Evolutionary conservation across 352 stramenopile genomes (phyloP).

Genomic region (Thraustochytrium striatum): DNA sequence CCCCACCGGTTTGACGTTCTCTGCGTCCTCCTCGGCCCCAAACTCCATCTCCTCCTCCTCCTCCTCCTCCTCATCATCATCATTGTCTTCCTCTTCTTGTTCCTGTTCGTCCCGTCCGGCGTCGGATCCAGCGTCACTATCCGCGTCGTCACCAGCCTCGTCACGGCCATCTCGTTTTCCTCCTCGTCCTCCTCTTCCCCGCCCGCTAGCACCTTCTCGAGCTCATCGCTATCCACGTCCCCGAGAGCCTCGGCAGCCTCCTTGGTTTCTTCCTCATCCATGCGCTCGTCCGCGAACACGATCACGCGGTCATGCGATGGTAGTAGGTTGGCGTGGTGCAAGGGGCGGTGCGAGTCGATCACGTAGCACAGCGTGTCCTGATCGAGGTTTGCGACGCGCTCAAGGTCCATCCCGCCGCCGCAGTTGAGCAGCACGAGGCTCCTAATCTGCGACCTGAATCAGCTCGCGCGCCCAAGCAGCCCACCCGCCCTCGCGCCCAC

Average conservation of each 20-base stretch:
- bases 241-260: neutral
- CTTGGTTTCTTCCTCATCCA: conserved; percentile 47
- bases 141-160: conserved; percentile 59
- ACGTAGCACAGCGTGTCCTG: conserved; percentile 79
- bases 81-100: neutral
- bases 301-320: conserved; percentile 47
- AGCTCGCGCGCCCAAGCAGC: neutral
- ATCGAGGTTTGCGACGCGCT: conserved; percentile 19
- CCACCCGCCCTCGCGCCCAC: too few species aligned
- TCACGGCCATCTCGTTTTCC: conserved; percentile 52
- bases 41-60: conserved; percentile 1
- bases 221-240: neutral
- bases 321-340: conserved; percentile 91
- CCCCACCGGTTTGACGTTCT: too few species aligned
- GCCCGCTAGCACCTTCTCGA: neutral
- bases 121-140: conserved; percentile 42
- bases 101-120: conserved; percentile 20
- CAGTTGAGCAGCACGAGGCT: conserved; percentile 51
- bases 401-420: conserved; percentile 45
- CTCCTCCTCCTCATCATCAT: neutral
- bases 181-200: conserved; percentile 10
- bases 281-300: conserved; percentile 47
- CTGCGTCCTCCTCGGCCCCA: too few species aligned
- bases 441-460: conserved; percentile 3
- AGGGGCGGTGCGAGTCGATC: conserved; percentile 87